Base-by-base conservation (phyloP, 441 rosid species). In the Erysimum cheiri region DNA sequence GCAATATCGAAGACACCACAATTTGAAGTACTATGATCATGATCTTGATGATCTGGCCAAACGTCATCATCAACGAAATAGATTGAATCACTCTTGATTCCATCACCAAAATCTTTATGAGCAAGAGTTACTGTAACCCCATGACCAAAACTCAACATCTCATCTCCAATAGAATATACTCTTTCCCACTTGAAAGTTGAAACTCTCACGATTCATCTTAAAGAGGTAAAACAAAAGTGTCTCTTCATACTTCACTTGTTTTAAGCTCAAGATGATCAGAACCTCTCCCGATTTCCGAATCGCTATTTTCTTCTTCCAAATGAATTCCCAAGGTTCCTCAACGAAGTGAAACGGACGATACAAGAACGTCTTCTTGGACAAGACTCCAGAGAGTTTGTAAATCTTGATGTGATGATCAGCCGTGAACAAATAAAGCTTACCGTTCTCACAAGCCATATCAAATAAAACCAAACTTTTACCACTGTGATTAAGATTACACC, bases 111-210 rank as follows among this genome's bases (percentile, higher is more conserved):
- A 49, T 37, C 52, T 48, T 26, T 28, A 58, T 36, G 17, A 19
- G 32, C 10, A 22, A 15, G 24, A 54, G 1, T 15, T 5, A 59
- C 33, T 2, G 60, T 49, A 70, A 48, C 14, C 15, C 73, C 67
- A 28, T 49, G 52, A 29, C 67, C 73, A 70, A 59, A 69, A 37
- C 29, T n/a, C 52, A 69, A 37, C 67, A 49, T 69, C 59, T 69
- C 52, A 59, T 69, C 72, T 14, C 73, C 60, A 28, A 69, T 28
- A 59, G 73, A 69, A 3, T 48, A 4, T 0, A 69, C 50, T 60
- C 67, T 70, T 12, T 70, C 67, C 73, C 67, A 70, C 59, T 49
- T 60, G 60, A 0, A 29, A 70, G 50, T 49, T 60, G 60, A 0
- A 29, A 49, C 52, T 60, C 60, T 70, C 60, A 49, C 3, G 52